phyloP scores from a whole-genome alignment of 2,329 filamentous ascomycete genomes.

The Alternaria infectoria region DNA sequence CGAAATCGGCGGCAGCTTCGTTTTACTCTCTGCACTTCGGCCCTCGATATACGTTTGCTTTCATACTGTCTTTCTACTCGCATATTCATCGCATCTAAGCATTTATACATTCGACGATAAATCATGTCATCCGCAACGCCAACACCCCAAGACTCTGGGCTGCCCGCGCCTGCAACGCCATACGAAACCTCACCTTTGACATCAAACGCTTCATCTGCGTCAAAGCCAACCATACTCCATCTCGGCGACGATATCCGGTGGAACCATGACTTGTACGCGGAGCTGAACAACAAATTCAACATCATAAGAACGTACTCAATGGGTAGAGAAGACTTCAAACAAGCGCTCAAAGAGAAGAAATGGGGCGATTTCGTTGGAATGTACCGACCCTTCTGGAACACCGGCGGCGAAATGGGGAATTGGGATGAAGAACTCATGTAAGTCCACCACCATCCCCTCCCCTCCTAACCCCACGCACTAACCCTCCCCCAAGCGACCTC shows the following conservation, averaged over 20 bases:
- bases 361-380: conserved; percentile 56
- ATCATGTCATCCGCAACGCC: conserved; percentile 33
- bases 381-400: conserved; percentile 68
- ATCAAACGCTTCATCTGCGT: not conserved
- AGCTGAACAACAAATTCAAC: conserved; percentile 46
- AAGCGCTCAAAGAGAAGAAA: conserved; percentile 44
- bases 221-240: conserved; percentile 51
- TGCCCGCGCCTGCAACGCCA: conserved; percentile 15
- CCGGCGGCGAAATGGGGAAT: conserved; percentile 69
- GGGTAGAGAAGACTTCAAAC: conserved; percentile 49
- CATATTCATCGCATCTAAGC: not conserved
- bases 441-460: not conserved
- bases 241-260: conserved; percentile 54
- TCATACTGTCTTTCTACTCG: not conserved
- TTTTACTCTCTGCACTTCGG: too few species aligned
- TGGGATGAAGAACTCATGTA: conserved; percentile 66
- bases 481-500: conserved; percentile 15
- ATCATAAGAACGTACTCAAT: conserved; percentile 50
- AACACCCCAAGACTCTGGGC: conserved; percentile 33
- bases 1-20: not conserved
- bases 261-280: conserved; percentile 52
- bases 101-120: not conserved
- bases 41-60: not conserved
- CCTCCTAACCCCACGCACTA: not conserved
- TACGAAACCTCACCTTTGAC: not conserved